A percentile compares a stretch with the other conserved stretches of the same genome.
Evolutionary conservation across 306 rosid species (phyloP).

Genomic region (Fragaria nilgerrensis): DNA sequence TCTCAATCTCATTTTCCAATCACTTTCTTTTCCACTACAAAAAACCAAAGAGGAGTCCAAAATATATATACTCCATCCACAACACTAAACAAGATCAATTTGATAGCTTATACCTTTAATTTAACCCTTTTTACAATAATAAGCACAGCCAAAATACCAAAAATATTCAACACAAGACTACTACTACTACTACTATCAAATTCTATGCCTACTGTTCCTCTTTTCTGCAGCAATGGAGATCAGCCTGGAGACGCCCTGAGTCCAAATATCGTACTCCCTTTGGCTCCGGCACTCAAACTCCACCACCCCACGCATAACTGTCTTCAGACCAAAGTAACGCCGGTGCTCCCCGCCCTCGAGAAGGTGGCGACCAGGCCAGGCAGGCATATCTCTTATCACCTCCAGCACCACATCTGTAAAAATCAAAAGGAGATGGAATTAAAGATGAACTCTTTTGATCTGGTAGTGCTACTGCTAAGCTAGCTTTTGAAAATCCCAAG

Average conservation of each 20-base stretch:
- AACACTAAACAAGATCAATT: conserved; percentile 36
- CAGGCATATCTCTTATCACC: conserved; percentile 75
- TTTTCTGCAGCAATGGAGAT: conserved; percentile 67
- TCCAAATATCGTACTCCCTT: conserved; percentile 87
- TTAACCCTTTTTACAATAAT: conserved; percentile 49
- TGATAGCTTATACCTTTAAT: conserved; percentile 47
- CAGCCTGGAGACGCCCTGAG: conserved; percentile 83
- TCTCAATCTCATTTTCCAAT: conserved; percentile 33
- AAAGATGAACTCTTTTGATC: conserved; percentile 34
- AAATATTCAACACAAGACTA: conserved; percentile 11
- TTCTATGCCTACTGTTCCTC: conserved; percentile 49
- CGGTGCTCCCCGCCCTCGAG: conserved; percentile 81
- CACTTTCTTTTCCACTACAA: conserved; percentile 45
- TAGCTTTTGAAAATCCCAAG: conserved; percentile 89
- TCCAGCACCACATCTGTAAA: conserved; percentile 72
- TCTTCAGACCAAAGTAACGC: conserved; percentile 87
- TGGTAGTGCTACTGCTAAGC: conserved; percentile 33
- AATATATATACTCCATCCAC: conserved; percentile 41
- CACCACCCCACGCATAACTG: conserved; percentile 64
- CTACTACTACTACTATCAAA: conserved; percentile 25
- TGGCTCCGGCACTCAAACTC: conserved; percentile 85
- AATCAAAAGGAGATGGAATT: conserved; percentile 23
- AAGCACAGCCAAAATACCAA: conserved; percentile 39
- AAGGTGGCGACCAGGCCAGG: conserved; percentile 96
- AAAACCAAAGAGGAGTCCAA: conserved; percentile 31